Evolutionary conservation across 768 basidiomycete species (phyloP).

Genomic region (Lactarius sanguifluus): DNA sequence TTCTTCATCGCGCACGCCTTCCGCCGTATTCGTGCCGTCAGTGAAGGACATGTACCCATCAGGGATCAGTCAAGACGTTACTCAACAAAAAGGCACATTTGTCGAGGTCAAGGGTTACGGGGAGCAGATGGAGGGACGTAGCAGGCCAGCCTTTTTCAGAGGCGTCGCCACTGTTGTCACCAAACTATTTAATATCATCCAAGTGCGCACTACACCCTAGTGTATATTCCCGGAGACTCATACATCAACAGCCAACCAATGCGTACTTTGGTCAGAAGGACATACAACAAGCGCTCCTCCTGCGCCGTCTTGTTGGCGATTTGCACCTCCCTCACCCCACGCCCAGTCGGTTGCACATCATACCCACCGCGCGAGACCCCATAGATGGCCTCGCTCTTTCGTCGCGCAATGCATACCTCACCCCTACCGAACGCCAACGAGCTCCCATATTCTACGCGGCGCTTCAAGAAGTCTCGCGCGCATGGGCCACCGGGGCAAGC

Average conservation of each 20-base stretch:
- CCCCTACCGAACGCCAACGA: slow-evolving; percentile 55
- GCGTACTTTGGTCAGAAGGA: slow-evolving; percentile 98
- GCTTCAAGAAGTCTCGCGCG: slow-evolving; percentile 52
- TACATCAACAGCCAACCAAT: slow-evolving; percentile 66
- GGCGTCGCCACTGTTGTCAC: slow-evolving; percentile 95
- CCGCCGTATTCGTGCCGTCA: slow-evolving; percentile 77
- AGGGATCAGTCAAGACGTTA: slow-evolving; percentile 76
- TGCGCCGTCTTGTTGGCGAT: slow-evolving; percentile 77
- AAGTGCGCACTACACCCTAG: slow-evolving; percentile 52
- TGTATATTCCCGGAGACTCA: slow-evolving; percentile 7
- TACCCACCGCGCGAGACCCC: slow-evolving; percentile 77
- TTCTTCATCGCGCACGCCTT: slow-evolving; percentile 43
- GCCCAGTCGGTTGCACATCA: slow-evolving; percentile 72
- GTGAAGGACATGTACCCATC: slow-evolving; percentile 90
- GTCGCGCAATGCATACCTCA: slow-evolving; percentile 86
- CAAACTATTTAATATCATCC: slow-evolving; percentile 90
- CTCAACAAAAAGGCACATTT: slow-evolving; percentile 81
- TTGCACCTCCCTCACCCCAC: slow-evolving; percentile 78
- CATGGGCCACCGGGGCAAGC: slow-evolving; percentile 53
- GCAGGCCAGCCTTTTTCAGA: slow-evolving; percentile 88
- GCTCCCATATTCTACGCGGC: slow-evolving; percentile 67
- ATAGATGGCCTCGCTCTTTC: slow-evolving; percentile 77
- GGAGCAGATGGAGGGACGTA: slow-evolving; percentile 89
- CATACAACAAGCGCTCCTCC: slow-evolving; percentile 90
- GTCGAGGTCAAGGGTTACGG: slow-evolving; percentile 90